phyloP scores from a whole-genome alignment of 352 stramenopile species.

The Halophytophthora batemanensis region DNA sequence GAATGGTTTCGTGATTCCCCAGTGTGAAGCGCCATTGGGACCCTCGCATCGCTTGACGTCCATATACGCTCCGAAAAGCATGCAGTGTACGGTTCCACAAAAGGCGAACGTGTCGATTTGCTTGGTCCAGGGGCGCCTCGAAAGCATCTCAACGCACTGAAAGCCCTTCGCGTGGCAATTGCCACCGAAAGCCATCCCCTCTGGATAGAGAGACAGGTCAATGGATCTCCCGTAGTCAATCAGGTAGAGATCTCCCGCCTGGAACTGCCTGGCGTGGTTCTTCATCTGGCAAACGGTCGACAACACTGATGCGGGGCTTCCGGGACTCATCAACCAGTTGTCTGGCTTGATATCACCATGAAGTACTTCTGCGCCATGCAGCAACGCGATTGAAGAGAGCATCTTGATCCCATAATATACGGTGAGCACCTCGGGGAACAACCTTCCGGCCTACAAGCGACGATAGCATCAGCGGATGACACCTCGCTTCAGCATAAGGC shows the following conservation, averaged over 20 bases:
- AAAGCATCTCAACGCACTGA: constrained; percentile 83
- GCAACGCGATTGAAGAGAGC: constrained; percentile 59
- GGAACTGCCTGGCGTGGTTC: constrained; percentile 13
- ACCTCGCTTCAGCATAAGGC: not conserved
- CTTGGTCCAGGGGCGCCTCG: constrained; percentile 62
- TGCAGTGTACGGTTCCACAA: constrained; percentile 68
- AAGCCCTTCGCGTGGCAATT: constrained; percentile 86
- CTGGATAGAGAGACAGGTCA: constrained; percentile 58
- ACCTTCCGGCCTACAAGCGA: constrained; percentile 32
- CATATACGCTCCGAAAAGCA: constrained; percentile 88
- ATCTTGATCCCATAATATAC: constrained; percentile 83
- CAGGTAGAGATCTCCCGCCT: constrained; percentile 53
- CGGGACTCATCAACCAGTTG: constrained; percentile 73
- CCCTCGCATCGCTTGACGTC: constrained; percentile 39
- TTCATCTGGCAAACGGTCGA: constrained; percentile 10
- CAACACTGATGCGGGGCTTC: constrained; percentile 15
- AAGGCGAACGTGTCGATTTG: constrained; percentile 88
- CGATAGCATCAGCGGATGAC: constrained; percentile 3
- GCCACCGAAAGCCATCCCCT: constrained; percentile 54
- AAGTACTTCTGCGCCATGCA: constrained; percentile 62
- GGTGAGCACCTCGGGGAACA: constrained; percentile 66
- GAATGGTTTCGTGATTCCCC: constrained; percentile 50
- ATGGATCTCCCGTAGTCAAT: constrained; percentile 87
- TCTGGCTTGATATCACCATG: constrained; percentile 88
- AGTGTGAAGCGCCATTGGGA: constrained; percentile 25